These are phyloP conservation scores for Wallacemonas sp. DNA, from an alignment of 208 protist genomes.

Conservation along the genomic window DNA sequence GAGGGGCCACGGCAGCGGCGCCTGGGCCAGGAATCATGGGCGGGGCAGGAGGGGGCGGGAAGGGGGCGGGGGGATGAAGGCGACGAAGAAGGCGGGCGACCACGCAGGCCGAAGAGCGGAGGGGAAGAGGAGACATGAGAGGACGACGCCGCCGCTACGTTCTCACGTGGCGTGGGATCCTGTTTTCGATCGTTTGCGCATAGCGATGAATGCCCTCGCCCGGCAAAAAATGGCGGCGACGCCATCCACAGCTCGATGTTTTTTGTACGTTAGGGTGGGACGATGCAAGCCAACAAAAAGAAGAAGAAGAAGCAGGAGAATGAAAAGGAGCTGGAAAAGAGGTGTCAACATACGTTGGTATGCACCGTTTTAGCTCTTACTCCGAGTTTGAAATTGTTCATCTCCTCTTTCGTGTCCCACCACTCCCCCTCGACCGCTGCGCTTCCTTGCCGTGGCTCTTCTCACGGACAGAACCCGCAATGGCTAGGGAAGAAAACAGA, in stretches of 20 bases:
- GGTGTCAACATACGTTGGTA: conserved; percentile 8
- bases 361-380: conserved; percentile 14
- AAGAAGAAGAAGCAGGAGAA: conserved; percentile 7
- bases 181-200: no score
- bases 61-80: not conserved
- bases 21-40: no score
- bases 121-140: not conserved
- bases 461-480: no score
- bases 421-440: not conserved
- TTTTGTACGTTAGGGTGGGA: no score
- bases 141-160: not conserved
- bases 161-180: no score
- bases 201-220: no score
- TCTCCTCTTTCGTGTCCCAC: not conserved
- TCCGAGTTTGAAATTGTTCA: not conserved
- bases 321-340: conserved; percentile 12
- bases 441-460: not conserved
- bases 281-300: not conserved
- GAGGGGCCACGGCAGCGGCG: not conserved
- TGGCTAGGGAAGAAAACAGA: no score
- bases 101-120: no score
- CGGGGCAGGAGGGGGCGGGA: not conserved
- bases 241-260: no score
- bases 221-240: no score
- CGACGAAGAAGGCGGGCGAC: not conserved